Evolutionary conservation across 148 eudicot species (phyloP).

Genomic region (Gaultheria prostrata): DNA sequence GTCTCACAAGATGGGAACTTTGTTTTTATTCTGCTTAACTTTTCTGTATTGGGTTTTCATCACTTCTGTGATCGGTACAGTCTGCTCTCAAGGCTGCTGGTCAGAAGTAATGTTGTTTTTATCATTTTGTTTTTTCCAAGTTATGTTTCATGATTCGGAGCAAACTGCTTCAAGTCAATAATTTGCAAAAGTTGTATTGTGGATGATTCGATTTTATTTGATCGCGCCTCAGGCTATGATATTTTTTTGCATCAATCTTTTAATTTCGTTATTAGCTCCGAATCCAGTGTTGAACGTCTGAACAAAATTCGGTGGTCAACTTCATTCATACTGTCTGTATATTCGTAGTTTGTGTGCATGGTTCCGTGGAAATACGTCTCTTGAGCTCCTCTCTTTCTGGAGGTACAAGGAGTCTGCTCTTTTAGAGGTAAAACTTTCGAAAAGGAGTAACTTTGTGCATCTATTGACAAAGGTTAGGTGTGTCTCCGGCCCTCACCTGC

Average conservation of each 20-base stretch:
- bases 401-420: too few relatives aligned
- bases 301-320: neutral
- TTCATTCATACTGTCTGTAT: neutral
- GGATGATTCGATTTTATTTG: neutral
- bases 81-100: neutral
- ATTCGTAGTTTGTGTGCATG: neutral
- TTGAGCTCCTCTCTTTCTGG: too few relatives aligned
- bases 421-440: too few relatives aligned
- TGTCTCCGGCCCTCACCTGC: too few relatives aligned
- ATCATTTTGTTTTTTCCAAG: neutral
- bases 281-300: neutral
- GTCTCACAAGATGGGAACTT: constrained; percentile 2
- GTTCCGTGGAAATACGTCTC: too few relatives aligned
- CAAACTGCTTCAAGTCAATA: constrained; percentile 16
- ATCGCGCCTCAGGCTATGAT: neutral
- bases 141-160: constrained; percentile 12
- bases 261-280: neutral
- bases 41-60: constrained; percentile 12
- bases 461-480: too few relatives aligned
- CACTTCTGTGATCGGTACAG: neutral
- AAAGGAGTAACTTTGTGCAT: too few relatives aligned
- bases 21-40: constrained; percentile 7
- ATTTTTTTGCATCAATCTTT: too few relatives aligned
- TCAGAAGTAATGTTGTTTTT: neutral
- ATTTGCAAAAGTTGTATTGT: constrained; percentile 16